Base-by-base conservation (phyloP, 78 protist genomes). In the Cavenderia fasciculata region DNA sequence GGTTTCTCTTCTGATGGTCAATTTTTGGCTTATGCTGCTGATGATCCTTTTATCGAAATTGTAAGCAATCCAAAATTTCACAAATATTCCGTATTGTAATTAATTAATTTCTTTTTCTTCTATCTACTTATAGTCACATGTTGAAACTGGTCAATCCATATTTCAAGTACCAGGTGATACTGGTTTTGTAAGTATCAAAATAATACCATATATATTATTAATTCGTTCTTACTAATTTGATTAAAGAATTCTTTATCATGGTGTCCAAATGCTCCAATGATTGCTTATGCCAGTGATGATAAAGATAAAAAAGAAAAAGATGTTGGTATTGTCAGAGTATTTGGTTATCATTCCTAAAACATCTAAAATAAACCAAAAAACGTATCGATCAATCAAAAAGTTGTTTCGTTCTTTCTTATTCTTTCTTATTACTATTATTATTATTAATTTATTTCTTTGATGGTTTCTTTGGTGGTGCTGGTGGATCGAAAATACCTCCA, bases 81-180 rank as follows among this genome's bases (percentile, higher is more conserved):
- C 52, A 47, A 16, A 33, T 63, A 12, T 38, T 63, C 11, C 10
- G 1, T 11, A 6, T 25, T 66, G 25, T 69, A 36, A 33, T 62
- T 14, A 36, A 34, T 36, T 46, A 25, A 31, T 1, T 10, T 59
- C 21, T 29, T 46, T 18, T 38, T 29, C 12, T 14, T 41, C n/a
- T 23, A 11, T 44, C 10, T 11, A 44, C 10, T 44, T 44, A 44
- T 47, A 77, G 87, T 38, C 62, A 25, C 90, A 82, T 68, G 70
- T 82, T 68, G 90, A 82, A 40, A 82, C 49, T 51, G 77, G 90
- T n/a, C 90, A 82, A 82, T 56, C 90, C 16, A 49, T 82, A 36
- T 59, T 27, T 29, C 66, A 71, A 57, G 47, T 82, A 11, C 43
- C 25, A 29, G 5, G 73, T 29, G 66, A 71, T 7, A 10, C 16